Evolutionary conservation across 345 rosid genomes (phyloP), one percentile per base, ranked within the genome.

Genomic region (Dipteronia dyeriana): DNA sequence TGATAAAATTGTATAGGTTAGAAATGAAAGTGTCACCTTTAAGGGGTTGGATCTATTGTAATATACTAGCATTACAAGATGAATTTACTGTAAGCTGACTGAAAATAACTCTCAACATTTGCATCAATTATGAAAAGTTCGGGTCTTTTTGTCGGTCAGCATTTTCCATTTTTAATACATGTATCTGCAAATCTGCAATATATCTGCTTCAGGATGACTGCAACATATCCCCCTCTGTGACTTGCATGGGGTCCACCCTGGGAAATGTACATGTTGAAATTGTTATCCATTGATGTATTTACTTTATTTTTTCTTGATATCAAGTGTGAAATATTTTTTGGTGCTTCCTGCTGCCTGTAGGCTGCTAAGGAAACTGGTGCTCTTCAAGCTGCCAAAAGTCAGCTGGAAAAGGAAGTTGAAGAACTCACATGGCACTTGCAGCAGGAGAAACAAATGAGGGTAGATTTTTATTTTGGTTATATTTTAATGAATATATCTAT

Each of bases 331-430:
- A 34, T 16, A 68, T 68, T 65, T 75, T 34, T 39, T 68, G 39
- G 29, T 63, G 70, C 66, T 83, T 71, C 74, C 51, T 74, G 71
- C 49, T 82, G 45, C 39, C 61, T 81, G 76, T 84, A 96, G 99
- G 97, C 99, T 81, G 97, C 99, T 54, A 92, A 84, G 86, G 98
- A 96, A 87, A 88, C 97, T 38, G 97, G 97, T 75, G 99, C 94
- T 77, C 99, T 96, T 80, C 95, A 92, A 85, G 98, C 90, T 77
- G 99, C 97, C 80, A 96, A 96, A 81, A 88, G 80, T 83, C 90
- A 91, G 80, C 88, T 94, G 82, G 97, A 96, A 88, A 92, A 92
- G 88, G 86, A 96, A 85, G 92, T 96, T 74, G 95, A 94, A 89
- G 98, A 96, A 61, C 89, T 96, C 77, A 91, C 97, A 9, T 89